These are phyloP conservation scores for Fusarium coffeatum DNA, from an alignment of 2,329 filamentous ascomycete genomes.

Conservation along the genomic window DNA sequence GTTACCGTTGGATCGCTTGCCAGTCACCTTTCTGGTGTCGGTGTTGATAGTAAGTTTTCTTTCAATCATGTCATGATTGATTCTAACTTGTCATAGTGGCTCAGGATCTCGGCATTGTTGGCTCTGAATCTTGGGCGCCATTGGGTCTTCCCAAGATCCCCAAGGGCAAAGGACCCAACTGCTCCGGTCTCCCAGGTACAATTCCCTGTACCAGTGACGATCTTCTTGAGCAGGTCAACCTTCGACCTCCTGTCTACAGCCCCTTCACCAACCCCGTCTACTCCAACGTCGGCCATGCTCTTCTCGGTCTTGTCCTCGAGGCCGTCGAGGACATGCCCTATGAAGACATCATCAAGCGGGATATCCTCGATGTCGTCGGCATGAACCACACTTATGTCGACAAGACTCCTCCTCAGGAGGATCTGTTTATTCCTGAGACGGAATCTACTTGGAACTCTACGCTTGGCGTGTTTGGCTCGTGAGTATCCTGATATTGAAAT, in stretches of 20 bases:
- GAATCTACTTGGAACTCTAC: conserved; percentile 51
- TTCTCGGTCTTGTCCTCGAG: conserved; percentile 60
- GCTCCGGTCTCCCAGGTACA: conserved; percentile 52
- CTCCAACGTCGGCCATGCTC: conserved; percentile 59
- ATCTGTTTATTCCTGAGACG: conserved; percentile 52
- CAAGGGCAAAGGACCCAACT: conserved; percentile 47
- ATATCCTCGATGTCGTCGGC: conserved; percentile 56
- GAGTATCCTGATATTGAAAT: conserved; percentile 11
- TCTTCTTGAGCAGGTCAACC: conserved; percentile 45
- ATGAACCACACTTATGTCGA: conserved; percentile 56
- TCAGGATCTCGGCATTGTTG: conserved; percentile 49
- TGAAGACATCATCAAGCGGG: conserved; percentile 53
- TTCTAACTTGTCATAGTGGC: conserved; percentile 45
- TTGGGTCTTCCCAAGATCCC: conserved; percentile 50
- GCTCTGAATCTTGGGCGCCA: conserved; percentile 43
- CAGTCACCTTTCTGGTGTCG: conserved; percentile 59
- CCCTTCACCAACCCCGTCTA: conserved; percentile 61
- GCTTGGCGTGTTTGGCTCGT: conserved; percentile 52
- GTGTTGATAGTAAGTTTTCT: conserved; percentile 49
- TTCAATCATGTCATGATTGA: fast-evolving
- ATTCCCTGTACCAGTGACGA: conserved; percentile 48
- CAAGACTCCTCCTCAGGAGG: conserved; percentile 48
- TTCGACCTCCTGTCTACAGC: conserved; percentile 53
- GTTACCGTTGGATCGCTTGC: conserved; percentile 60
- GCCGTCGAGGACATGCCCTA: conserved; percentile 56